Evolutionary conservation across 2,329 filamentous ascomycete species (phyloP).

Genomic region (Apiospora pterosperma): DNA sequence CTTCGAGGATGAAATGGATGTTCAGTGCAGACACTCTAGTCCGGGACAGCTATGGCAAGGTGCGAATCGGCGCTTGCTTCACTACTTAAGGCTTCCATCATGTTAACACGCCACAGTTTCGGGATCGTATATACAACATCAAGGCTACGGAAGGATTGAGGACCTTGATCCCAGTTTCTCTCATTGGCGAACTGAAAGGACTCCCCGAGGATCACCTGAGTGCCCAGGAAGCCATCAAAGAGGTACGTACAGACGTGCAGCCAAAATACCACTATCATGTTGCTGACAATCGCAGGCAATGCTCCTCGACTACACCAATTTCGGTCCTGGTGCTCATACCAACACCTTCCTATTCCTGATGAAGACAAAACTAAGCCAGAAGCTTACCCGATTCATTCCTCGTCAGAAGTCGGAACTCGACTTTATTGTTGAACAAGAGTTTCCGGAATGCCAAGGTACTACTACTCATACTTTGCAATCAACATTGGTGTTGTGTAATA

Average conservation of each 20-base stretch:
- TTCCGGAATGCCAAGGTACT: slow-evolving; percentile 42
- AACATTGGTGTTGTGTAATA: background rate
- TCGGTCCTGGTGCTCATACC: slow-evolving; percentile 42
- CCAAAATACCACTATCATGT: background rate
- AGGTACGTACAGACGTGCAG: slow-evolving; percentile 28
- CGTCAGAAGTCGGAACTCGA: slow-evolving; percentile 45
- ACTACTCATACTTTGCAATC: background rate
- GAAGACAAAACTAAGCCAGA: slow-evolving; percentile 44
- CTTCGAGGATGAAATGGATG: slow-evolving; percentile 47
- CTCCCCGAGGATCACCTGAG: slow-evolving; percentile 47
- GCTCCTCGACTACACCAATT: slow-evolving; percentile 48
- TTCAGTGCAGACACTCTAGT: slow-evolving; percentile 46
- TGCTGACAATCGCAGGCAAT: slow-evolving; percentile 35
- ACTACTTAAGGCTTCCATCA: background rate
- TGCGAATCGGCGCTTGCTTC: slow-evolving; percentile 15
- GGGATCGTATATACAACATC: slow-evolving; percentile 47
- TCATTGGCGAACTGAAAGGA: slow-evolving; percentile 44
- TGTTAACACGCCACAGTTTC: slow-evolving; percentile 33
- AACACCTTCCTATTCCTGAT: slow-evolving; percentile 42
- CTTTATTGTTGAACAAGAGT: slow-evolving; percentile 41
- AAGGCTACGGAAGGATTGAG: slow-evolving; percentile 48
- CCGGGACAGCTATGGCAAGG: slow-evolving; percentile 47
- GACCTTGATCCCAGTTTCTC: slow-evolving; percentile 41
- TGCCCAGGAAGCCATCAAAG: slow-evolving; percentile 44
- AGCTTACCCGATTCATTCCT: slow-evolving; percentile 42